A percentile compares a stretch with the other conserved stretches of the same genome.
These are phyloP conservation scores for Paxillus rubicundulus DNA, from an alignment of 768 basidiomycete species.

Conservation along the genomic window DNA sequence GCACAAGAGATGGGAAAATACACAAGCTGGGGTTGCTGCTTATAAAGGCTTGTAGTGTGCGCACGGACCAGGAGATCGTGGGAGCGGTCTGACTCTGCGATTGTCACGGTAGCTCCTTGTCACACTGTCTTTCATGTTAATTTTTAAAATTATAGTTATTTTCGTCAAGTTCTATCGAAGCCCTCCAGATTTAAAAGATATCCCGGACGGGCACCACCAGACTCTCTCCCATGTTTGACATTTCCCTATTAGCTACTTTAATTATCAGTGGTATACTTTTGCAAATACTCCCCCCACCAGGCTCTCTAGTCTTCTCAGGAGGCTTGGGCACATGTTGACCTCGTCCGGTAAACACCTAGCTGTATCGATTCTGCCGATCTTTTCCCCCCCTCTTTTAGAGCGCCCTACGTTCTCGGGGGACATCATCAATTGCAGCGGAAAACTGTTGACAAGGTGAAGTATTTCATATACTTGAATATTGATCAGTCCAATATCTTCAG, in stretches of 20 bases:
- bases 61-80: slow-evolving; percentile 49
- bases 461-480: not conserved
- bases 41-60: slow-evolving; percentile 40
- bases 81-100: no score
- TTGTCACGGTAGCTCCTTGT: no score
- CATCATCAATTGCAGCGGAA: slow-evolving; percentile 4
- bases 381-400: slow-evolving; percentile 1
- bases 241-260: slow-evolving; percentile 9
- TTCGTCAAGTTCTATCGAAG: no score
- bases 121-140: no score
- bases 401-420: not conserved
- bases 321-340: not conserved
- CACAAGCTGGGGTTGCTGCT: not conserved
- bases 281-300: slow-evolving; percentile 11
- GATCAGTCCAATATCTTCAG: slow-evolving; percentile 1
- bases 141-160: no score
- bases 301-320: slow-evolving; percentile 8
- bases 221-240: slow-evolving; percentile 11
- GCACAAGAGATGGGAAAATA: slow-evolving; percentile 75
- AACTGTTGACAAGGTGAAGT: slow-evolving; percentile 15
- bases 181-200: not conserved
- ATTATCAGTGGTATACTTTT: slow-evolving; percentile 13
- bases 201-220: not conserved
- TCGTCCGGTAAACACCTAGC: slow-evolving; percentile 2
- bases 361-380: not conserved